Evolutionary conservation across 2,329 filamentous ascomycete genomes (phyloP).

Genomic region (Chrysoporthe puriensis): DNA sequence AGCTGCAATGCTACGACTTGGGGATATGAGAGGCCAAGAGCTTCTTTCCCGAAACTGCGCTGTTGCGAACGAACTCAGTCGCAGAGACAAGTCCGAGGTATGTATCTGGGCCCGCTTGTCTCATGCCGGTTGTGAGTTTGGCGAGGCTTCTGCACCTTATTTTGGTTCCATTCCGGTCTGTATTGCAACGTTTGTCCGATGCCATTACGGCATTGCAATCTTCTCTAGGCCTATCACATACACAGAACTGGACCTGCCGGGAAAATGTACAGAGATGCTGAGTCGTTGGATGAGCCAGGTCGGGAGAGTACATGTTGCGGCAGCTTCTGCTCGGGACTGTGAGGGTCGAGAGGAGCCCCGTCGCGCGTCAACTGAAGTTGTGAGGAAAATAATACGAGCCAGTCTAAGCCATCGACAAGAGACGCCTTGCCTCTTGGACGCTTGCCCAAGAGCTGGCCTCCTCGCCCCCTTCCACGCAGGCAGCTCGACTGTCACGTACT

Average conservation of each 20-base stretch:
- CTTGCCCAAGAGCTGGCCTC: neutral
- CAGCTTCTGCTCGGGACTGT: neutral
- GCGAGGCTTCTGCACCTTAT: neutral
- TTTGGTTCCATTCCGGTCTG: neutral
- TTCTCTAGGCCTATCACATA: too few species aligned
- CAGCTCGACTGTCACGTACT: too few species aligned
- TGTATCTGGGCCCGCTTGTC: neutral
- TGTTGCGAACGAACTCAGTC: neutral
- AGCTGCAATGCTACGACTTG: neutral
- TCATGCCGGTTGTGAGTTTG: neutral
- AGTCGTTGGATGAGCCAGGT: too few species aligned
- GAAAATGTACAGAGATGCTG: too few species aligned
- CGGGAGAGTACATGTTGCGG: too few species aligned
- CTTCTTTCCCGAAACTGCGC: neutral
- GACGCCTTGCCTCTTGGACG: neutral
- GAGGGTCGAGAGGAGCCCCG: neutral
- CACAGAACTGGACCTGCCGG: too few species aligned
- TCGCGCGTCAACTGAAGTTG: neutral
- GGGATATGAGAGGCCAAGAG: neutral
- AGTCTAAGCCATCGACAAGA: neutral
- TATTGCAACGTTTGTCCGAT: neutral
- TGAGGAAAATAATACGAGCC: neutral
- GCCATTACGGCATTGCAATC: neutral
- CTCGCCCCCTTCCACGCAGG: neutral
- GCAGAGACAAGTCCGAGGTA: neutral